A percentile compares a stretch with the other conserved stretches of the same genome.
These are phyloP conservation scores for Populus hybrid DNA, from an alignment of 441 rosid genomes.

Conservation along the genomic window DNA sequence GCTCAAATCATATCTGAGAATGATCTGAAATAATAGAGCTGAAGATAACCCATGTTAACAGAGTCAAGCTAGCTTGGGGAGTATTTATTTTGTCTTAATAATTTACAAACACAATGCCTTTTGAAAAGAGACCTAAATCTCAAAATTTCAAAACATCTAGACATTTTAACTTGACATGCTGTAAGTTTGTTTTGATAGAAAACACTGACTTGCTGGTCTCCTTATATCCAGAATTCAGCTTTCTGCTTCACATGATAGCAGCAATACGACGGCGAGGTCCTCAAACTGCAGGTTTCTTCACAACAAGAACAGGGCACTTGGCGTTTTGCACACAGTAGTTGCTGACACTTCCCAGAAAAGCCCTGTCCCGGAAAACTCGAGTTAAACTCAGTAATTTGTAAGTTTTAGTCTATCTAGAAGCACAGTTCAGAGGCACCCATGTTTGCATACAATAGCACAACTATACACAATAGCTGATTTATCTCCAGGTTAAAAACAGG, in stretches of 20 bases:
- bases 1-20: neutral
- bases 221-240: neutral
- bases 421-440: neutral
- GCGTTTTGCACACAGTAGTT: constrained; percentile 29
- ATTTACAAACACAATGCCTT: neutral
- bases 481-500: neutral
- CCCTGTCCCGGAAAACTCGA: constrained; percentile 30
- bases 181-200: neutral
- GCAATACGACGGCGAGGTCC: neutral
- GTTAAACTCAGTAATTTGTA: neutral
- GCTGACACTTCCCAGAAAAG: constrained; percentile 44
- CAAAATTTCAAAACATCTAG: neutral
- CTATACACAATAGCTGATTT: neutral
- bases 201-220: neutral
- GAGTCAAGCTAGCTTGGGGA: neutral
- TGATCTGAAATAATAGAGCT: neutral
- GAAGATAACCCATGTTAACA: neutral
- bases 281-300: constrained; percentile 6
- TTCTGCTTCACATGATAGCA: neutral
- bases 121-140: neutral
- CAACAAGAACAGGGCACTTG: too few relatives aligned
- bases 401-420: neutral
- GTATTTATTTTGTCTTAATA: neutral
- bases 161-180: neutral
- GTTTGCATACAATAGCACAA: neutral